Evolutionary conservation across 192 early-diverging fungal species (phyloP).

Genomic region (Rhizophagus sp.): DNA sequence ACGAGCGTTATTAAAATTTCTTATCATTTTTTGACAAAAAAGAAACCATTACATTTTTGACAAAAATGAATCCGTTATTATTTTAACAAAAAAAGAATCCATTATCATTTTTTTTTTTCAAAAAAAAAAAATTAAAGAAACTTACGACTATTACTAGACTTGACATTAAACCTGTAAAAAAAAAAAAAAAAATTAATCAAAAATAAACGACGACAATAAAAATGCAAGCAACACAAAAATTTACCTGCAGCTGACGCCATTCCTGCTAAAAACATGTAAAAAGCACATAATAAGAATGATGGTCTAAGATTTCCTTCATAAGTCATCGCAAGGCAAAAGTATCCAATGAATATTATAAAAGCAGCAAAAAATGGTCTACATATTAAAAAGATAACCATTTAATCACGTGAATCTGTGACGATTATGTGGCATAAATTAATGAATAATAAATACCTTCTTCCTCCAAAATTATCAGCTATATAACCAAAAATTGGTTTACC

Average conservation of each 20-base stretch:
- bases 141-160: background rate
- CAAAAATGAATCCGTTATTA: too few species aligned
- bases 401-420: too few species aligned
- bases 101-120: too few species aligned
- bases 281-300: slow-evolving; percentile 13
- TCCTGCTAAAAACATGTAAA: background rate
- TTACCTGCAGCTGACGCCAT: slow-evolving; percentile 17
- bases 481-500: slow-evolving; percentile 59
- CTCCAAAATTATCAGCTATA: slow-evolving; percentile 47
- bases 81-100: too few species aligned
- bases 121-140: too few species aligned
- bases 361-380: background rate
- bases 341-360: background rate
- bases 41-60: too few species aligned
- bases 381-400: background rate
- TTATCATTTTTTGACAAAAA: too few species aligned
- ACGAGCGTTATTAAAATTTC: too few species aligned
- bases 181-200: background rate
- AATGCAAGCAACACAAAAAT: background rate
- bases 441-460: slow-evolving; percentile 26
- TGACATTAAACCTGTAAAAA: background rate
- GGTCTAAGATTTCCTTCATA: background rate
- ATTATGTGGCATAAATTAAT: too few species aligned
- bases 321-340: slow-evolving; percentile 6
- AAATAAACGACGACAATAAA: background rate